Base-by-base conservation (phyloP, 2,329 filamentous ascomycete species). In the Fusarium sp. region DNA sequence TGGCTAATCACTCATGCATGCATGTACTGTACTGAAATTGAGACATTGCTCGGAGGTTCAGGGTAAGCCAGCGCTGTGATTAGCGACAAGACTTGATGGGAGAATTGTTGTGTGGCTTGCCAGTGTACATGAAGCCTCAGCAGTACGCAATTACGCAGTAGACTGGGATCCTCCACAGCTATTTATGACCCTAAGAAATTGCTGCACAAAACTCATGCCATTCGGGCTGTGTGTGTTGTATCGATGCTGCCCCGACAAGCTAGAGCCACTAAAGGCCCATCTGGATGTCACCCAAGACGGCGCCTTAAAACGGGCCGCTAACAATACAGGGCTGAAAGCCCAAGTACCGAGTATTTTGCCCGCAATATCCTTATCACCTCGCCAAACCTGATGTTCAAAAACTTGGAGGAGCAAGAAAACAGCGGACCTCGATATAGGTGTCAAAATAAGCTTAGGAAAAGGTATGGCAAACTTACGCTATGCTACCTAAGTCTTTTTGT, bases 321-420 rank as follows among this genome's bases (percentile, higher is more conserved):
- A n/a, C 29, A 16, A 31, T 10, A 46, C 49, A 67, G 45, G 64
- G 64, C 63, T 67, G 63, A 66, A 37, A 4, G 7, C 2, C 1
- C 39, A 57, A 25, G 37, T 35, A 48, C 7, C 18, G 10, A 18
- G 45, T 54, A 54, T 52, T 54, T 57, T 27, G 31, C 23, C 54
- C 54, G 15, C 14, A 3, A 23, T 4, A 41, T 18, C 6, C 10
- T 0, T 11, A 7, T 11, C 11, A 15, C 2, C 14, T 35, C 7
- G 7, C 21, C 8, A n/a, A 59, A 39, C 11, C 12, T 7, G 21
- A 2, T 52, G 16, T 5, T 7, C 6, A 15, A n/a, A n/a, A n/a
- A n/a, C n/a, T n/a, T n/a, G n/a, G n/a, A n/a, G n/a, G n/a, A n/a
- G n/a, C n/a, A n/a, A n/a, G n/a, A n/a, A n/a, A n/a, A n/a, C n/a